Evolutionary conservation across 257 asterid species (phyloP).

Genomic region (Penstemon barbatus): DNA sequence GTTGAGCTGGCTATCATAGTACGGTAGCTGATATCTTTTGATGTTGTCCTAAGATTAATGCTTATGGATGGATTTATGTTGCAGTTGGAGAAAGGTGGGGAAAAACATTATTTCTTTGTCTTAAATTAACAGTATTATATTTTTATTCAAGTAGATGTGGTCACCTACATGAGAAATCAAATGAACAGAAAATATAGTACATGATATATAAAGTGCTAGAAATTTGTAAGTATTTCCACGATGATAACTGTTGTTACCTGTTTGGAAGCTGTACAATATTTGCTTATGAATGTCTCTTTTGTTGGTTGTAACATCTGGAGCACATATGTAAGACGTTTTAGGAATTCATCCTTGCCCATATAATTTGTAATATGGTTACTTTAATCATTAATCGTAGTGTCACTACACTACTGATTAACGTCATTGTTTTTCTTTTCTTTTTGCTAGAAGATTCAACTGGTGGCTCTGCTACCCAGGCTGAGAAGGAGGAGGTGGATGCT

Average conservation of each 20-base stretch:
- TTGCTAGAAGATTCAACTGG: constrained; percentile 54
- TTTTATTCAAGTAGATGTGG: no score
- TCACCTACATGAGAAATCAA: no score
- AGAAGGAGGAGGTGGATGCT: constrained; percentile 86
- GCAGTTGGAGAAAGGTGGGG: constrained; percentile 15
- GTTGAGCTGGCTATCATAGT: constrained; percentile 19
- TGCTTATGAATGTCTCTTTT: neutral
- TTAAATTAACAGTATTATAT: constrained; percentile 12
- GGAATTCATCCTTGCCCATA: neutral
- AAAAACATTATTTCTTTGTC: constrained; percentile 12
- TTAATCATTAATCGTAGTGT: neutral
- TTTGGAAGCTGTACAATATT: no score
- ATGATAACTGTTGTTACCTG: no score
- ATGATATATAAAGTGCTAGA: no score
- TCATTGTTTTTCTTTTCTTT: constrained; percentile 15
- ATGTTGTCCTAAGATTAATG: constrained; percentile 20
- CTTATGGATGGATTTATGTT: constrained; percentile 18
- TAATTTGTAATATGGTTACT: neutral
- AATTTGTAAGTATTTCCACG: no score
- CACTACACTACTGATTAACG: constrained; percentile 24
- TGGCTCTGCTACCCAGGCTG: constrained; percentile 63
- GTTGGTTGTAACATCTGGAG: neutral
- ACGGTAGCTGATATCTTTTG: constrained; percentile 15
- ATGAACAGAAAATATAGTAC: no score
- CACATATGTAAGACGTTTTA: neutral